Base-by-base conservation (phyloP, 106 monocot genomes). In the Platanthera guangdongensis region DNA sequence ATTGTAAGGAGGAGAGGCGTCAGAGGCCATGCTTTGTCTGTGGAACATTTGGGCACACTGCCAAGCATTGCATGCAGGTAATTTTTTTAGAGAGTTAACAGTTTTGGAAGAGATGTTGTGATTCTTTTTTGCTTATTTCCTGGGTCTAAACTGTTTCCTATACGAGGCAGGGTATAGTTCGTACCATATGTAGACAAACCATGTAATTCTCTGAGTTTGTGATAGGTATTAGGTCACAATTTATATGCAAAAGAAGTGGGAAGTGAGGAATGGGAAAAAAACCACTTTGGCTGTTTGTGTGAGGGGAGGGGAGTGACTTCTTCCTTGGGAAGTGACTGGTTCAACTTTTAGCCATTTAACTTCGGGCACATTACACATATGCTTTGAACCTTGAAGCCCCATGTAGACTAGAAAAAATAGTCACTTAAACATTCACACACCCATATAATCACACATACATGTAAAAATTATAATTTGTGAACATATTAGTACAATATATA, bases 21-120 rank as follows among this genome's bases (percentile, higher is more conserved):
- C 70, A 88, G 80, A 93, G 81, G 57, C 97, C 97, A 47, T 97
- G 97, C 62, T 97, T 94, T 85, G 76, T 86, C 32, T 97, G 93
- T 85, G 97, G 97, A 7, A 77, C 83, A 79, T 86, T 89, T 80
- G 97, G 97, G 28, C 97, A 97, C 75, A 82, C 77, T 73, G 73
- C 89, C n/a, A 87, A 86, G 59, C 76, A 81, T 18, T 97, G 96
- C 68, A 76, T 68, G 21, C 88, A 91, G 90, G 95, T 90, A 57
- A 70, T 52, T 19, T 16, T 30, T 47, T 7, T 28, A 67, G 10
- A 9, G 14, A 19, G 16, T 74, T 73, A 55, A 65, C 32, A 9
- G 11, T 65, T 49, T 47, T 55, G 48, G 57, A 50, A 39, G 28
- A 50, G 8, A 71, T 50, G 1, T 49, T 19, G 10, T 28, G 18